These are phyloP conservation scores for Cornus kousa DNA, from an alignment of 148 eudicot species.

Conservation along the genomic window DNA sequence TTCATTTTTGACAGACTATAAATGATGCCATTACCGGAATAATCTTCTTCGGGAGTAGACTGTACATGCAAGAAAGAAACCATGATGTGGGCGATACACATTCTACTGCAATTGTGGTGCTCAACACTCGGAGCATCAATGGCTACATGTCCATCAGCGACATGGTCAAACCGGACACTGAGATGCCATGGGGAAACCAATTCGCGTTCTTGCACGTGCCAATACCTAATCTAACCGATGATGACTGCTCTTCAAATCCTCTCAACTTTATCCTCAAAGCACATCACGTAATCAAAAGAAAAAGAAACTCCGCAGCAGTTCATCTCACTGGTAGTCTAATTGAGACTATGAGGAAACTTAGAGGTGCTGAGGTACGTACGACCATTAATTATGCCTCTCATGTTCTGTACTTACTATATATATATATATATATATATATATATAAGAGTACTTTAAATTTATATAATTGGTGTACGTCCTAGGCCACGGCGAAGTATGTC, in stretches of 20 bases:
- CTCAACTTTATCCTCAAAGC: conserved; percentile 48
- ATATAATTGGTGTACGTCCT: background rate
- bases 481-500: conserved; percentile 38
- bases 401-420: too few species aligned
- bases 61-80: conserved; percentile 37
- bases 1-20: too few species aligned
- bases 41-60: conserved; percentile 24
- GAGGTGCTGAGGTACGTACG: conserved; percentile 62
- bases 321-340: conserved; percentile 67
- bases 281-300: conserved; percentile 46
- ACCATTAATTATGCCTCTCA: too few species aligned
- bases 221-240: conserved; percentile 21
- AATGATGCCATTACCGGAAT: background rate
- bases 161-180: conserved; percentile 33
- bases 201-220: conserved; percentile 33
- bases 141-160: conserved; percentile 39
- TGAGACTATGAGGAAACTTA: conserved; percentile 44
- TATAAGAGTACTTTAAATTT: too few species aligned
- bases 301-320: conserved; percentile 62
- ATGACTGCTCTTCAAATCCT: conserved; percentile 27
- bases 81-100: conserved; percentile 4
- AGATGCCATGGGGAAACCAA: conserved; percentile 51
- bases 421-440: too few species aligned
- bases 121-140: conserved; percentile 34
- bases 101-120: conserved; percentile 35